A percentile compares a stretch with the other conserved stretches of the same genome.
Evolutionary conservation across 129 eudicot genomes (phyloP).

Genomic region (Tagetes erecta): DNA sequence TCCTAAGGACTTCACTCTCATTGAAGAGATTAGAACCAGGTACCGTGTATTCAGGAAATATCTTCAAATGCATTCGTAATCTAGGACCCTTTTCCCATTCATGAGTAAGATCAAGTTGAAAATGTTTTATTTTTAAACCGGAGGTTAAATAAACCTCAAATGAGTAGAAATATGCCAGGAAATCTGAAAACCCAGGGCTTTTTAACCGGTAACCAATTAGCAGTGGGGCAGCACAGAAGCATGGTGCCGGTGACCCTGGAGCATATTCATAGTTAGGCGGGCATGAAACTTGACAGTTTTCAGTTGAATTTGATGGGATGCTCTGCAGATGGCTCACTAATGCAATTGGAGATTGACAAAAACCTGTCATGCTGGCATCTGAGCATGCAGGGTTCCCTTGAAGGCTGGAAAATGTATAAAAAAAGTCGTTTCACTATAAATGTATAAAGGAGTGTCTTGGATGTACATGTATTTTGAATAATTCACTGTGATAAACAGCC

Average conservation of each 20-base stretch:
- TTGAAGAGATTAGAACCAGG: constrained; percentile 40
- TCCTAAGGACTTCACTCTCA: constrained; percentile 57
- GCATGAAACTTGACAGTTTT: constrained; percentile 49
- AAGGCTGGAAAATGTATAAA: constrained; percentile 52
- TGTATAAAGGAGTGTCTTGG: background rate
- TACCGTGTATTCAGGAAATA: constrained; percentile 49
- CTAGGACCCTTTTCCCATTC: constrained; percentile 78
- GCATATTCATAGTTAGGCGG: constrained; percentile 62
- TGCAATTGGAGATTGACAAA: constrained; percentile 41
- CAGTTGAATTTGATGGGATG: constrained; percentile 32
- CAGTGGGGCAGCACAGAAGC: constrained; percentile 77
- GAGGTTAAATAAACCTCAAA: constrained; percentile 59
- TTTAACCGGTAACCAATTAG: constrained; percentile 67
- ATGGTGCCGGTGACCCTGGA: constrained; percentile 52
- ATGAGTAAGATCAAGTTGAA: constrained; percentile 57
- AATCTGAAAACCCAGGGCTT: constrained; percentile 72
- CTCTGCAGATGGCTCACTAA: constrained; percentile 35
- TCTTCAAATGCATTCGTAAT: constrained; percentile 52
- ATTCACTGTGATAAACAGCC: background rate
- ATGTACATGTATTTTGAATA: background rate
- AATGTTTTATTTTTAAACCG: constrained; percentile 47
- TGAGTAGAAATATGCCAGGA: constrained; percentile 39
- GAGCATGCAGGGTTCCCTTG: constrained; percentile 77
- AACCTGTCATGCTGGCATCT: constrained; percentile 35
- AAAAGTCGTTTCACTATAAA: background rate